Conservation (phyloP, 2,329 filamentous ascomycete species). For the Blastomyces parvus region DNA sequence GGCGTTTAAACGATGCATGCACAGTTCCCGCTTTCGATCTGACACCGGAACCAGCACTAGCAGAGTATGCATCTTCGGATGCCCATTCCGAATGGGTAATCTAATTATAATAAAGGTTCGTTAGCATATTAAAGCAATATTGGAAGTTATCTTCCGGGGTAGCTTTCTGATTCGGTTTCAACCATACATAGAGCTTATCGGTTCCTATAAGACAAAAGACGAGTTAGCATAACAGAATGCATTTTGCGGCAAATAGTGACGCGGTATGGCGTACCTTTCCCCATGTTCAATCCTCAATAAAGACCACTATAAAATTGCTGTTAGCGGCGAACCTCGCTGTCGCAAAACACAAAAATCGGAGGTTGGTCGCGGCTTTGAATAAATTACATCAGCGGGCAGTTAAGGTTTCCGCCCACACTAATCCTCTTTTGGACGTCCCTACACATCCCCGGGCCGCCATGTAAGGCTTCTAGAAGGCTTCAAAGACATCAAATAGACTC, state of each 20-base stretch:
- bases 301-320: neutral
- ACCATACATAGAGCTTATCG: constrained; percentile 42
- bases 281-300: constrained; percentile 12
- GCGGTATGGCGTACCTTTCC: constrained; percentile 26
- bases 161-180: neutral
- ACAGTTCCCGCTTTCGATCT: constrained; percentile 43
- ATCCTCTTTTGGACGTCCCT: neutral
- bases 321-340: neutral
- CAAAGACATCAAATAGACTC: neutral
- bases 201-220: constrained; percentile 29
- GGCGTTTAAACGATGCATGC: constrained; percentile 65
- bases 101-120: constrained; percentile 26
- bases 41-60: constrained; percentile 61
- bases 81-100: constrained; percentile 99
- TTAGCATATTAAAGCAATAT: constrained; percentile 11
- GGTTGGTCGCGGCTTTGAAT: neutral
- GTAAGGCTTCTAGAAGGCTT: neutral
- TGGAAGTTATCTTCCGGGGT: neutral
- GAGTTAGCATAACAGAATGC: neutral
- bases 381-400: neutral
- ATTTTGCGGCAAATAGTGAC: constrained; percentile 8
- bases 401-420: neutral
- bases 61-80: constrained; percentile 77
- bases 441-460: neutral
- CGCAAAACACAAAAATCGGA: neutral